These are phyloP conservation scores for Psidium guajava DNA, from an alignment of 345 rosid genomes.

Conservation along the genomic window DNA sequence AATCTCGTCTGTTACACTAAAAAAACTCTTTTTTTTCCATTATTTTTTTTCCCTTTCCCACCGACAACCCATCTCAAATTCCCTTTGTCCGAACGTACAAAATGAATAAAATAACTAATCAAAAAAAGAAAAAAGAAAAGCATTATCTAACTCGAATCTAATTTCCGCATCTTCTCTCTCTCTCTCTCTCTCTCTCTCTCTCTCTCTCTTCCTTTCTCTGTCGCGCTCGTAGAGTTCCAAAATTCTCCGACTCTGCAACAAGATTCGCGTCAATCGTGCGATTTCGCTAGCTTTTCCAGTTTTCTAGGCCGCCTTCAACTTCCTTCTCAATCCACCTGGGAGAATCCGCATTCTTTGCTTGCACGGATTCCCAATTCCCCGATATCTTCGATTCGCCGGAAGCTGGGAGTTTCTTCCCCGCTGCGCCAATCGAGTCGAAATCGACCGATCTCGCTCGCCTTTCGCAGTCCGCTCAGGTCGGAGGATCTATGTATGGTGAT, in stretches of 20 bases:
- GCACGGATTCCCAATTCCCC: background rate
- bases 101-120: background rate
- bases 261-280: background rate
- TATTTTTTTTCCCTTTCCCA: background rate
- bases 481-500: slow-evolving; percentile 7
- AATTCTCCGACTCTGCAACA: background rate
- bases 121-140: background rate
- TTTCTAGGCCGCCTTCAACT: background rate
- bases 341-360: background rate
- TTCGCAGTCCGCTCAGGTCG: background rate
- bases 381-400: background rate
- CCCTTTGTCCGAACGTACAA: background rate
- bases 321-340: background rate
- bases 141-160: background rate
- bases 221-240: background rate
- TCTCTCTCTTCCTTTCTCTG: background rate
- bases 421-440: background rate
- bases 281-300: background rate
- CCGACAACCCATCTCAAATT: background rate
- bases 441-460: background rate
- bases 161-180: background rate
- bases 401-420: background rate
- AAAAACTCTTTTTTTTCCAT: too few relatives aligned
- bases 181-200: background rate
- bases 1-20: background rate